phyloP scores from a whole-genome alignment of 805 yeast species.

The Metschnikowia sp. region DNA sequence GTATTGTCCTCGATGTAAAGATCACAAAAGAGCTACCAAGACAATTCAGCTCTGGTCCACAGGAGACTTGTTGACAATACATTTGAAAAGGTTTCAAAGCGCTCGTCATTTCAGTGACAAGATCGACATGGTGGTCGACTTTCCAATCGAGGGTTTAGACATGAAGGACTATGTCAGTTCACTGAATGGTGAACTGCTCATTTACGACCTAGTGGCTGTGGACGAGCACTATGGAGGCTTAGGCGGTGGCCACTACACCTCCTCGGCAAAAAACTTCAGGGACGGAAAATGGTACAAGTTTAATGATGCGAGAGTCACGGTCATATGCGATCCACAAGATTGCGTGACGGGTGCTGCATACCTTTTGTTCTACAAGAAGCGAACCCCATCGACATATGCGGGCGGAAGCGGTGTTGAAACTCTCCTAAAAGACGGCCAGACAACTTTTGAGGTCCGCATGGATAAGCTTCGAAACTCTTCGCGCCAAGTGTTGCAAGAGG shows the following conservation, averaged over 20 bases:
- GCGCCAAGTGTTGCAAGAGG: constrained; percentile 9
- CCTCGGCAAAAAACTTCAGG: constrained; percentile 75
- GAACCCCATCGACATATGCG: constrained; percentile 28
- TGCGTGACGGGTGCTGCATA: constrained; percentile 80
- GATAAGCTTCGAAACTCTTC: constrained; percentile 34
- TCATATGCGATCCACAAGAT: constrained; percentile 53
- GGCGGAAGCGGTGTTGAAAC: constrained; percentile 20
- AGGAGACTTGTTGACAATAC: constrained; percentile 87
- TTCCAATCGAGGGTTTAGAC: constrained; percentile 82
- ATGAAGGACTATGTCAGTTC: constrained; percentile 54
- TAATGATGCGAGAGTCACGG: constrained; percentile 77
- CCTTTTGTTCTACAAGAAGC: constrained; percentile 72
- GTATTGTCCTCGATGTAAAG: constrained; percentile 90
- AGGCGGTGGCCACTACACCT: constrained; percentile 97
- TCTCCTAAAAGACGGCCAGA: constrained; percentile 44
- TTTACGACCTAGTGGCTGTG: constrained; percentile 87
- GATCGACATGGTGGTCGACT: constrained; percentile 78
- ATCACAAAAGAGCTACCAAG: constrained; percentile 86
- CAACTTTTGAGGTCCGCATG: constrained; percentile 38
- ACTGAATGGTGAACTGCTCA: constrained; percentile 21
- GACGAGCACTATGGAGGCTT: constrained; percentile 95
- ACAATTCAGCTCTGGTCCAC: constrained; percentile 90
- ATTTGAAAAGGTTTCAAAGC: constrained; percentile 84
- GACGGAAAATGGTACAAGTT: constrained; percentile 85
- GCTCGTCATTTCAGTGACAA: constrained; percentile 85